A percentile compares a stretch with the other conserved stretches of the same genome.
Conservation (phyloP, 129 eudicot species). For the Artemisia annua region DNA sequence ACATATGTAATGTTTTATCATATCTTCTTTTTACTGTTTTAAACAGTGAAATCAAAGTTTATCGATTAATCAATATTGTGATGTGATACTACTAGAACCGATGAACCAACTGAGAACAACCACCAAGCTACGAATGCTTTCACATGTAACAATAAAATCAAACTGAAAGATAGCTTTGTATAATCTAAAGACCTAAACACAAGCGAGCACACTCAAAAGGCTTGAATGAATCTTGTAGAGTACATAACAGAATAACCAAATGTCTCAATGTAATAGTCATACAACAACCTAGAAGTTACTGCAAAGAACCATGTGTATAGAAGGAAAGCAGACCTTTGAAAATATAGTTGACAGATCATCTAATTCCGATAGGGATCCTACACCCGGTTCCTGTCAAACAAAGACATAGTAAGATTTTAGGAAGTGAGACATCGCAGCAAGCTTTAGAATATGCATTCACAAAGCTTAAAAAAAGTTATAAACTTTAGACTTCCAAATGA, state of each 20-base stretch:
- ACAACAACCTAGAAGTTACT: constrained; percentile 14
- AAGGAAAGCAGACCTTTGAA: constrained; percentile 65
- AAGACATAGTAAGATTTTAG: constrained; percentile 3
- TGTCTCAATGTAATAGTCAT: background rate
- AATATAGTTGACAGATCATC: constrained; percentile 92
- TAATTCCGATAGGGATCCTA: constrained; percentile 73
- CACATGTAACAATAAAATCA: too few relatives aligned
- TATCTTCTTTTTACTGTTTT: too few relatives aligned
- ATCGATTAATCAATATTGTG: too few relatives aligned
- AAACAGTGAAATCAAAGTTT: too few relatives aligned
- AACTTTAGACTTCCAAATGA: background rate
- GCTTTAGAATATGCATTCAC: constrained; percentile 2
- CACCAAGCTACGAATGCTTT: too few relatives aligned
- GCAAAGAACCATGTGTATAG: background rate
- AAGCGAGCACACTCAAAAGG: constrained; percentile 10
- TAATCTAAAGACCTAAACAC: background rate
- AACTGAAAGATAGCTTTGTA: too few relatives aligned
- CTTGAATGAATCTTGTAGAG: background rate
- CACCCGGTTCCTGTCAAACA: constrained; percentile 57
- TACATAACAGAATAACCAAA: constrained; percentile 6
- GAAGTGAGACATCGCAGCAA: background rate
- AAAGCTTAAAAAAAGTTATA: background rate
- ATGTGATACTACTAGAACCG: too few relatives aligned
- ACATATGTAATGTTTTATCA: too few relatives aligned
- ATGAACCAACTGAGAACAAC: too few relatives aligned